Percentiles rank a stretch among this genome's conserved stretches.
phyloP scores from a whole-genome alignment of 768 basidiomycete genomes.

The Leccinum arenicola region DNA sequence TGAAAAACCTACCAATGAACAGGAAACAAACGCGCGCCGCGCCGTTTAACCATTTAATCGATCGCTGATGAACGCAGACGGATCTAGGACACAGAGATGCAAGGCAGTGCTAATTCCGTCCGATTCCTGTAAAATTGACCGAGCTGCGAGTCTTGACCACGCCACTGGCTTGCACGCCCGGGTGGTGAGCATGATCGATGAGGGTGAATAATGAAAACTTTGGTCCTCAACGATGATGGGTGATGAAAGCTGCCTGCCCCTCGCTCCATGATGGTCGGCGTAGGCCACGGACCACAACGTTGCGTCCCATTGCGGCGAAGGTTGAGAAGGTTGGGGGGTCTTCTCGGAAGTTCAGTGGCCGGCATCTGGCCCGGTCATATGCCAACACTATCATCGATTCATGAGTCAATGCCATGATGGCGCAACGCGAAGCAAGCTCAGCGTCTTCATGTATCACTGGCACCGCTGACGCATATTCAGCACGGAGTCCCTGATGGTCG shows the following conservation, averaged over 20 bases:
- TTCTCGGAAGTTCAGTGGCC: constrained; percentile 12
- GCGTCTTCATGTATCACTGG: neutral
- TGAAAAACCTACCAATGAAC: constrained; percentile 14
- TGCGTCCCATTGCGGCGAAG: constrained; percentile 5
- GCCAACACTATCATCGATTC: constrained; percentile 13
- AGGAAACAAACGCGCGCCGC: constrained; percentile 7
- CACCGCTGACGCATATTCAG: constrained; percentile 6
- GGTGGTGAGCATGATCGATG: constrained; percentile 7
- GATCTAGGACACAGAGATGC: constrained; percentile 14
- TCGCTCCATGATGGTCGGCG: neutral
- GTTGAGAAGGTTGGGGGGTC: constrained; percentile 11
- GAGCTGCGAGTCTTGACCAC: constrained; percentile 1
- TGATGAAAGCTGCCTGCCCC: neutral
- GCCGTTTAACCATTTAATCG: constrained; percentile 9
- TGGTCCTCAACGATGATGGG: constrained; percentile 1
- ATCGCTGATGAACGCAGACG: constrained; percentile 3
- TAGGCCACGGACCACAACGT: constrained; percentile 1
- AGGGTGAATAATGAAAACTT: neutral
- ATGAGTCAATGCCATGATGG: neutral
- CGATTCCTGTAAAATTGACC: constrained; percentile 5
- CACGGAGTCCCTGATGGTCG: constrained; percentile 2
- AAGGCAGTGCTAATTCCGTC: constrained; percentile 4
- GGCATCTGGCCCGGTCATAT: neutral
- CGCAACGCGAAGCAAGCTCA: constrained; percentile 4
- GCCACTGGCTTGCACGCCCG: constrained; percentile 2